Conservation (phyloP, 108 stramenopile genomes). For the Conticribra weissflogii region DNA sequence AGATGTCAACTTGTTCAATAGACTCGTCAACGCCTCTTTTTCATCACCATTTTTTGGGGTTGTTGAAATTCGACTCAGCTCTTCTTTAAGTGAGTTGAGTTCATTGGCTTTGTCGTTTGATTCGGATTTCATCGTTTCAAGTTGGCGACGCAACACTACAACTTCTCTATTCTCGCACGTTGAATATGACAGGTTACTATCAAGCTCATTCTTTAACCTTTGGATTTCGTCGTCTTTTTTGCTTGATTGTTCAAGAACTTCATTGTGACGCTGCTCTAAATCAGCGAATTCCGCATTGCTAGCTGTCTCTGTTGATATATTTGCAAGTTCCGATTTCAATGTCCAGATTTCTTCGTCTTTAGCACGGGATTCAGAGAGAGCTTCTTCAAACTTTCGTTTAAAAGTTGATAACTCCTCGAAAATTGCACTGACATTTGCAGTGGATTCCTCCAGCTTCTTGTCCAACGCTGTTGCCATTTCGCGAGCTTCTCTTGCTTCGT, state of each 20-base stretch:
- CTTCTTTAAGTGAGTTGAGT: too few species aligned
- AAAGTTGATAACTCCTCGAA: constrained; percentile 6
- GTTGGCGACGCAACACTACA: too few species aligned
- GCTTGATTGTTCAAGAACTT: neutral
- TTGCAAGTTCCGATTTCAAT: constrained; percentile 19
- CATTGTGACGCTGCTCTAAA: neutral
- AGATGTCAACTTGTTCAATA: too few species aligned
- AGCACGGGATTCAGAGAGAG: constrained; percentile 21
- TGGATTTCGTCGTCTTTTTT: neutral
- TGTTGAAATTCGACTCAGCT: too few species aligned
- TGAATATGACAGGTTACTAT: too few species aligned
- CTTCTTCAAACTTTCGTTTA: constrained; percentile 29
- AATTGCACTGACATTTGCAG: neutral
- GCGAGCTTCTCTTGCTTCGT: constrained; percentile 24
- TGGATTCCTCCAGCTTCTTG: constrained; percentile 15
- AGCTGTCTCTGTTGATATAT: constrained; percentile 1
- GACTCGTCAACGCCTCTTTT: too few species aligned
- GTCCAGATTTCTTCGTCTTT: constrained; percentile 25
- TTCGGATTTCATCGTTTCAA: too few species aligned
- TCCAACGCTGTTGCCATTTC: constrained; percentile 13
- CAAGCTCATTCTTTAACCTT: neutral
- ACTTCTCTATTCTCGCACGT: too few species aligned
- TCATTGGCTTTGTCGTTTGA: too few species aligned
- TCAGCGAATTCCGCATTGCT: too few species aligned
- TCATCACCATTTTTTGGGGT: too few species aligned